Percentiles rank a stretch among this genome's conserved stretches.
Evolutionary conservation across 2,329 filamentous ascomycete genomes (phyloP).

Genomic region (Dothideomycetes sp.): DNA sequence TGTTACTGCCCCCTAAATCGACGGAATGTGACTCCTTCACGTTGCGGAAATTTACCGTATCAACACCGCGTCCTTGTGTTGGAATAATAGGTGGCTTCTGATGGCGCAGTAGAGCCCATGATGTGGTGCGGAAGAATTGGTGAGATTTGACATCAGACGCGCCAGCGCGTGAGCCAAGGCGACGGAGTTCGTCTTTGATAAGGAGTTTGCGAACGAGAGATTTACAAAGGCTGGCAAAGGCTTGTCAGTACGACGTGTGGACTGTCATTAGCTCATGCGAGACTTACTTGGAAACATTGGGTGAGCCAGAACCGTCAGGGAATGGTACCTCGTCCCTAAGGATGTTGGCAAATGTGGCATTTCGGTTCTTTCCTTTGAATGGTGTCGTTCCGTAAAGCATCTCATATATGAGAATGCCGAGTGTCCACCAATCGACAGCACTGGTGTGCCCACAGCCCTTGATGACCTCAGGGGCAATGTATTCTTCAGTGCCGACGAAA

Average conservation of each 20-base stretch:
- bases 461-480: conserved; percentile 97
- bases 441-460: conserved; percentile 98
- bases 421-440: conserved; percentile 98
- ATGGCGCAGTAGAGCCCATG: conserved; percentile 94
- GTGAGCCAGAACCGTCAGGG: conserved; percentile 73
- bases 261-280: no score
- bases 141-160: conserved; percentile 95
- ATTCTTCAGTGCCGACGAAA: conserved; percentile 96
- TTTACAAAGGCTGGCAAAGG: conserved; percentile 67
- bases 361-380: conserved; percentile 98
- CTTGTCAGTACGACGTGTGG: conserved; percentile 6
- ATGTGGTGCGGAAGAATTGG: conserved; percentile 89
- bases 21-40: conserved; percentile 96
- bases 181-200: conserved; percentile 94
- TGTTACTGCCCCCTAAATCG: conserved; percentile 55
- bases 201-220: conserved; percentile 90
- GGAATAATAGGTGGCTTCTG: conserved; percentile 97
- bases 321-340: conserved; percentile 91
- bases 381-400: conserved; percentile 98
- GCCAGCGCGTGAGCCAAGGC: conserved; percentile 84
- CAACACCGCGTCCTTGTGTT: conserved; percentile 76
- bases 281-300: conserved; percentile 83
- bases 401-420: conserved; percentile 95
- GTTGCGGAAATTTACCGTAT: conserved; percentile 94
- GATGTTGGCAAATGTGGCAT: conserved; percentile 96